Evolutionary conservation across 176 grass and related monocot species (phyloP).

Genomic region (Guadua angustifolia): DNA sequence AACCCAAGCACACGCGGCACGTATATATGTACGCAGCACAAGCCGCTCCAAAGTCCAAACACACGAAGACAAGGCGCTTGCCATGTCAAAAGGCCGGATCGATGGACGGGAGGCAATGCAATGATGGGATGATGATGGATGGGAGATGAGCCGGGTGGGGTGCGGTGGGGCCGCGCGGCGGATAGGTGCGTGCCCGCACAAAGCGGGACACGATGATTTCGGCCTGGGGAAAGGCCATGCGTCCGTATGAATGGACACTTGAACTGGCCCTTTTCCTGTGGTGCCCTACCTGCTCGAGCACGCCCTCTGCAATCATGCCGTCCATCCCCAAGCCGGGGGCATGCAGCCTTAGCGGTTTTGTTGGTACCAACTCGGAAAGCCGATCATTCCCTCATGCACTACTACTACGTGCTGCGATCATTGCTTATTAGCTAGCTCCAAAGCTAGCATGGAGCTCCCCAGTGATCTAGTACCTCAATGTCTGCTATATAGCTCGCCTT

Average conservation of each 20-base stretch:
- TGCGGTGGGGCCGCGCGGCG: background rate
- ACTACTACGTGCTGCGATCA: slow-evolving; percentile 59
- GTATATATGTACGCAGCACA: background rate
- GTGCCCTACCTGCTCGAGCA: slow-evolving; percentile 32
- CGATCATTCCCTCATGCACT: slow-evolving; percentile 65
- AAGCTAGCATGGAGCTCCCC: background rate
- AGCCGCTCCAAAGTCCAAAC: background rate
- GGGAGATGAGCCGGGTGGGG: slow-evolving; percentile 35
- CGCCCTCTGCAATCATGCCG: slow-evolving; percentile 49
- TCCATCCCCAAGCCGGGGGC: slow-evolving; percentile 38
- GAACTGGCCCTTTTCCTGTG: slow-evolving; percentile 28
- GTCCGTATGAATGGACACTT: slow-evolving; percentile 54
- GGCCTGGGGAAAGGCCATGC: slow-evolving; percentile 44
- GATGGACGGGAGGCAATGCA: slow-evolving; percentile 24
- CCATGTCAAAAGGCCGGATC: slow-evolving; percentile 24
- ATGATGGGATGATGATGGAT: slow-evolving; percentile 70
- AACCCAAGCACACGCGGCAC: background rate
- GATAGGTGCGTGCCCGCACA: slow-evolving; percentile 54
- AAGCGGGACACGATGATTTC: slow-evolving; percentile 62
- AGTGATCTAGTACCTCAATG: background rate
- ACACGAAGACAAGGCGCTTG: background rate
- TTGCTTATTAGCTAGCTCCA: slow-evolving; percentile 4
- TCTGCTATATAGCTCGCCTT: background rate
- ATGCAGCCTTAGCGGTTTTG: slow-evolving; percentile 28
- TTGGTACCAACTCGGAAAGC: slow-evolving; percentile 56